Conservation (phyloP, 1,284 basidiomycete genomes). For the Mrakiaceae sp. region DNA sequence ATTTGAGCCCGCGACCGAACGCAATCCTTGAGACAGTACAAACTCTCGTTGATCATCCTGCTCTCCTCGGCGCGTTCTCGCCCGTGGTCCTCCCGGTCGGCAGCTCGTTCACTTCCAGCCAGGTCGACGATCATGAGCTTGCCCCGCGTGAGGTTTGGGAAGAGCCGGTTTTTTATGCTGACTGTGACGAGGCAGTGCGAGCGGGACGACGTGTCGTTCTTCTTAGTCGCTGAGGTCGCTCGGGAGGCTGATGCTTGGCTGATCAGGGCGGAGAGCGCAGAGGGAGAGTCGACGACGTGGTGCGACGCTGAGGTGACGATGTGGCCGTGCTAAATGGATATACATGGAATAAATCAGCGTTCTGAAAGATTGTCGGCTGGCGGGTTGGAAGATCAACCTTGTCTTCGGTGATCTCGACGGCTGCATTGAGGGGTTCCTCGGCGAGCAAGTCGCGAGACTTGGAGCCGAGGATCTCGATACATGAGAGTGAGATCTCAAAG, state of each 20-base stretch:
- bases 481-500: slow-evolving; percentile 4
- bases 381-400: neutral
- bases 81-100: slow-evolving; percentile 1
- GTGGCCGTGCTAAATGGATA: neutral
- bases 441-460: neutral
- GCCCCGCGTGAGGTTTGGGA: neutral
- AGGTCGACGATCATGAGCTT: slow-evolving; percentile 8
- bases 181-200: slow-evolving; percentile 7
- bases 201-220: slow-evolving; percentile 5
- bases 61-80: slow-evolving; percentile 1
- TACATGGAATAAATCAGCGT: neutral
- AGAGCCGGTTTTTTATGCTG: slow-evolving; percentile 1
- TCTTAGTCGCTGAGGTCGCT: neutral
- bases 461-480: neutral
- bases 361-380: neutral
- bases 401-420: neutral
- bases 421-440: neutral
- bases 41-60: slow-evolving; percentile 1
- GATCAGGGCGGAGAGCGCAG: slow-evolving; percentile 29
- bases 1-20: too few species aligned
- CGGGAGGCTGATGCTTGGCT: slow-evolving; percentile 30
- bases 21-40: slow-evolving; percentile 3
- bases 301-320: neutral
- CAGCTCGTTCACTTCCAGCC: slow-evolving; percentile 2
- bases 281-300: slow-evolving; percentile 20